Base-by-base conservation (phyloP, 768 basidiomycete species). In the Botryobasidium botryosum region DNA sequence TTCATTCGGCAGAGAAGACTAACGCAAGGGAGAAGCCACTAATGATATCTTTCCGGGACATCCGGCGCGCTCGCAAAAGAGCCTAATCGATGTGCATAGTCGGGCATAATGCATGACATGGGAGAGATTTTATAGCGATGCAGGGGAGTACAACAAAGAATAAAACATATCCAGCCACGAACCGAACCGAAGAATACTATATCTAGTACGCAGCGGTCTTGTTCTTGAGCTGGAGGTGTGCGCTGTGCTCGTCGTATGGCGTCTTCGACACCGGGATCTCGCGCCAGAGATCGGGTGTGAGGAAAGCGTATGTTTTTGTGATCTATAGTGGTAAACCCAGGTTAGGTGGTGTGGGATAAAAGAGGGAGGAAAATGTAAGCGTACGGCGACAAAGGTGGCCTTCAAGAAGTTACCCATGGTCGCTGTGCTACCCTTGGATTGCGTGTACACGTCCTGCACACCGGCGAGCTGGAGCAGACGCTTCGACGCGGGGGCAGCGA, bases 371-470 rank as follows among this genome's bases (percentile, higher is more conserved):
- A 13, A 10, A 18, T 23, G 17, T 20, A 43, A 1, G 69, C 82
- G 42, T 62, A 90, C 84, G 29, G 86, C 84, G 59, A 75, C 81
- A 58, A 94, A 91, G 41, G 88, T 91, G 44, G 90, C 91, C 67
- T 96, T 94, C 68, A 94, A 77, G 75, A 97, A 92, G 69, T 92
- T 92, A 59, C 87, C 87, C 86, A 90, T 90, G 49, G 94, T 99
- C 23, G 92, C 90, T 37, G 94, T 99, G 53, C 86, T 91, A 59
- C 94, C 94, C 68, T 90, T 92, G 45, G 92, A 79, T 64, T 92
- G 87, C 45, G 92, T 96, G 74, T 99, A 99, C 61, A 76, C 78
- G 64, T 99, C 94, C 68, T 91, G 77, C 51, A 99, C 77, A 72
- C 94, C 94, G 58, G 94, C 94, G 57, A 97, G 74, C 66, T 99